These are phyloP conservation scores for Posidonia oceanica DNA, from an alignment of 116 monocot genomes.

Conservation along the genomic window DNA sequence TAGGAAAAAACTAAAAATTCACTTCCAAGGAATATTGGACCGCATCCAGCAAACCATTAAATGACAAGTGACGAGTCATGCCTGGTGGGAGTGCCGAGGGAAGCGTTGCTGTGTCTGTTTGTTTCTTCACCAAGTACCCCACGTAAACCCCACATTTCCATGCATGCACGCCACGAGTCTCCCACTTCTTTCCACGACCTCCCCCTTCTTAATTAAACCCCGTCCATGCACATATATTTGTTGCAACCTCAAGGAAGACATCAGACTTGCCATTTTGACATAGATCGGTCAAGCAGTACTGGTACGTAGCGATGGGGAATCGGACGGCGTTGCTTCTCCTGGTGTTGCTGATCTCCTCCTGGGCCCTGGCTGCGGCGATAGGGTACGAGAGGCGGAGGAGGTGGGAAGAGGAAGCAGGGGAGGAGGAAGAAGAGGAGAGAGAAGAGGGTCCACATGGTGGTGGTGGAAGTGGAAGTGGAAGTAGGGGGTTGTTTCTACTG, in stretches of 20 bases:
- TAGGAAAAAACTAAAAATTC: too few relatives aligned
- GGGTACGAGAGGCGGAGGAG: slow-evolving; percentile 5
- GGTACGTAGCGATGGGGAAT: slow-evolving; percentile 2
- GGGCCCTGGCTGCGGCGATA: background rate
- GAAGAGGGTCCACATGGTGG: slow-evolving; percentile 2
- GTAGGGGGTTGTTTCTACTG: slow-evolving; percentile 42
- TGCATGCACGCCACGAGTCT: background rate
- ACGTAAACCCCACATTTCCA: background rate
- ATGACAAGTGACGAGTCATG: too few relatives aligned
- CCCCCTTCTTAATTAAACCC: background rate
- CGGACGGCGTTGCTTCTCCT: background rate
- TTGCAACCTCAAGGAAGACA: background rate
- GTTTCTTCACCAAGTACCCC: slow-evolving; percentile 2
- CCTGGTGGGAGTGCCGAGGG: too few relatives aligned
- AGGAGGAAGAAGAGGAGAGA: background rate
- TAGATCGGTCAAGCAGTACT: background rate
- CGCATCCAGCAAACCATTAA: too few relatives aligned
- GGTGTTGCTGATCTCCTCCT: slow-evolving; percentile 1
- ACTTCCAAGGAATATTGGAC: too few relatives aligned
- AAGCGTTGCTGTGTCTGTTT: too few relatives aligned
- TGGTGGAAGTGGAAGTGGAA: slow-evolving; percentile 9
- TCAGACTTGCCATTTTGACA: background rate
- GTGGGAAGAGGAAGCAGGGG: background rate
- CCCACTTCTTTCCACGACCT: background rate
- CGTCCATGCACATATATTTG: background rate